Conservation (phyloP, 2,329 filamentous ascomycete species). For the Paecilomyces dactylethromorphus region DNA sequence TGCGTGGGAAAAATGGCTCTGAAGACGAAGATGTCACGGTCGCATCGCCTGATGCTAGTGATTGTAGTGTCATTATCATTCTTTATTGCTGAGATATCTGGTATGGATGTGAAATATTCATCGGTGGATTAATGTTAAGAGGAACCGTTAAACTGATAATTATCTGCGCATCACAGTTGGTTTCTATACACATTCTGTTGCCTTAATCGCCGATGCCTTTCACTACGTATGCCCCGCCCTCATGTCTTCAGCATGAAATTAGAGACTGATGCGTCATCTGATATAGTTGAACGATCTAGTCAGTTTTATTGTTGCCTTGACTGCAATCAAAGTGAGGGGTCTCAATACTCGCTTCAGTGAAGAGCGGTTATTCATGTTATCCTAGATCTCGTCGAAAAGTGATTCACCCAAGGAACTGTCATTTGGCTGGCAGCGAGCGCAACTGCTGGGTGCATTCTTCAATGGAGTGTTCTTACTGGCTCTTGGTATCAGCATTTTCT, state of each 20-base stretch:
- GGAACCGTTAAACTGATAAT: background rate
- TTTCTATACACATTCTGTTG: conserved; percentile 64
- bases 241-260: background rate
- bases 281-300: conserved; percentile 64
- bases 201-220: conserved; percentile 70
- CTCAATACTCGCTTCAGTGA: background rate
- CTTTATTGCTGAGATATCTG: conserved; percentile 42
- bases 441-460: conserved; percentile 71
- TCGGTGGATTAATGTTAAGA: background rate
- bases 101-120: conserved; percentile 12
- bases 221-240: conserved; percentile 56
- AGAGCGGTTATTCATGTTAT: background rate
- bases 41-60: conserved; percentile 23
- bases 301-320: conserved; percentile 60
- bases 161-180: conserved; percentile 42
- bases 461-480: conserved; percentile 70
- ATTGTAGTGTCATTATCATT: conserved; percentile 43
- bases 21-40: conserved; percentile 1
- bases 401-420: conserved; percentile 55
- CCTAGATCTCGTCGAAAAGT: conserved; percentile 50
- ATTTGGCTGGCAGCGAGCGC: conserved; percentile 71
- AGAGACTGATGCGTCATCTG: background rate
- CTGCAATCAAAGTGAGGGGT: conserved; percentile 53
- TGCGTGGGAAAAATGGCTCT: background rate
- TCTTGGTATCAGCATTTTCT: conserved; percentile 63